A percentile compares a stretch with the other conserved stretches of the same genome.
These are phyloP conservation scores for Coemansia sp. DNA, from an alignment of 192 early-diverging fungal genomes.

Conservation along the genomic window DNA sequence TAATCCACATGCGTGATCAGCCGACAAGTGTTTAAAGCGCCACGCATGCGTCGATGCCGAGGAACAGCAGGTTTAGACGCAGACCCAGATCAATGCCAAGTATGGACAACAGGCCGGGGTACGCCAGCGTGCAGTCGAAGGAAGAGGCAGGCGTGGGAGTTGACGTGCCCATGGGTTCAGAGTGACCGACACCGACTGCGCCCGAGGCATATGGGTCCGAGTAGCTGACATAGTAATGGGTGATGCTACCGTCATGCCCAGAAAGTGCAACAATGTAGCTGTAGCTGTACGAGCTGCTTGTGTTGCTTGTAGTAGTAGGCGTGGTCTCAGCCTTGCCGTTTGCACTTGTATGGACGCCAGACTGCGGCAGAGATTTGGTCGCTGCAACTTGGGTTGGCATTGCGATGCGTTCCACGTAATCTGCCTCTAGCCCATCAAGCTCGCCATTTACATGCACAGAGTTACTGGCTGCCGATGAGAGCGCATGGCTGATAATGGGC, in stretches of 20 bases:
- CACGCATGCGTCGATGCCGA: constrained; percentile 44
- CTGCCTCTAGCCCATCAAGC: background rate
- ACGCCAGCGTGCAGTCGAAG: constrained; percentile 25
- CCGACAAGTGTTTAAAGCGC: constrained; percentile 19
- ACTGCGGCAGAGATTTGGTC: background rate
- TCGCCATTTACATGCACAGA: background rate
- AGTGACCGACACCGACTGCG: constrained; percentile 31
- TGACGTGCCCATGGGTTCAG: constrained; percentile 21
- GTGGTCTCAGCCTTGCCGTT: background rate
- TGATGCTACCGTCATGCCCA: constrained; percentile 36
- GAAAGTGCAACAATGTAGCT: constrained; percentile 42
- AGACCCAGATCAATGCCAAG: constrained; percentile 29
- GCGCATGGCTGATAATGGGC: constrained; percentile 4
- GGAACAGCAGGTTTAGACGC: constrained; percentile 11
- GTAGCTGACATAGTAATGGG: constrained; percentile 50
- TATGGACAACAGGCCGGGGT: constrained; percentile 37
- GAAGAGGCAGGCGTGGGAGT: constrained; percentile 6
- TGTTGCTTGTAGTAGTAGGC: constrained; percentile 7
- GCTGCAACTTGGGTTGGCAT: background rate
- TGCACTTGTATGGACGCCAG: background rate
- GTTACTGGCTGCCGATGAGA: constrained; percentile 5
- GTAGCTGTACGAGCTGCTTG: constrained; percentile 25
- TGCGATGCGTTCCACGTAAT: background rate
- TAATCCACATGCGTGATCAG: background rate
- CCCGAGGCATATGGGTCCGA: constrained; percentile 48